Conservation (phyloP, 2,329 filamentous ascomycete species). For the Harringtonia aguacate region DNA sequence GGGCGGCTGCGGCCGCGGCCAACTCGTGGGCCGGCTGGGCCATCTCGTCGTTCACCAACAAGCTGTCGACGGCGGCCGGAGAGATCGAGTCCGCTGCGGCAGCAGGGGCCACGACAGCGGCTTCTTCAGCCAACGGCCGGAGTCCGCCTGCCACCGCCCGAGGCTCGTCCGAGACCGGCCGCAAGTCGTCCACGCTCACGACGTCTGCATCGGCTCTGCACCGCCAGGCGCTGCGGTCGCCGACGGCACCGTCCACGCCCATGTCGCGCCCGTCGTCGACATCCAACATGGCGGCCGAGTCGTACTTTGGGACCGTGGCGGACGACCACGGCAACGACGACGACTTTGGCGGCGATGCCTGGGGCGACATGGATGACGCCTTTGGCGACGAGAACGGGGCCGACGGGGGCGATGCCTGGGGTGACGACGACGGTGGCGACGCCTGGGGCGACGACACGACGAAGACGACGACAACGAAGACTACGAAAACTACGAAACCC, state of each 20-base stretch:
- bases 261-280: slow-evolving; percentile 38
- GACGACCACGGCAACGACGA: slow-evolving; percentile 46
- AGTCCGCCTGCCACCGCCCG: too few relatives aligned
- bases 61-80: slow-evolving; percentile 71
- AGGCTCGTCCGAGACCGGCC: slow-evolving; percentile 17
- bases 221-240: slow-evolving; percentile 47
- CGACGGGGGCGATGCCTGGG: slow-evolving; percentile 18
- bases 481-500: background rate
- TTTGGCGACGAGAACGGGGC: slow-evolving; percentile 22
- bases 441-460: slow-evolving; percentile 17
- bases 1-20: slow-evolving; percentile 28
- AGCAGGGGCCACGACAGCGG: background rate
- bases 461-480: slow-evolving; percentile 2
- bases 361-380: slow-evolving; percentile 59
- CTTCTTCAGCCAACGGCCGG: too few relatives aligned
- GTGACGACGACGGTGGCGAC: slow-evolving; percentile 7
- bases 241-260: slow-evolving; percentile 26
- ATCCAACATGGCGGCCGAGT: slow-evolving; percentile 22
- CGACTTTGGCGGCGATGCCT: slow-evolving; percentile 59
- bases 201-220: slow-evolving; percentile 49
- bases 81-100: slow-evolving; percentile 62
- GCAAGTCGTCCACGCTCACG: slow-evolving; percentile 23
- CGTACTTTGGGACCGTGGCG: slow-evolving; percentile 36
- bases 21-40: slow-evolving; percentile 86
- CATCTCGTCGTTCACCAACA: slow-evolving; percentile 97